Evolutionary conservation across 1,284 basidiomycete species (phyloP), one percentile per base, ranked within the genome.

Genomic region (Sporisorium scitamineum): DNA sequence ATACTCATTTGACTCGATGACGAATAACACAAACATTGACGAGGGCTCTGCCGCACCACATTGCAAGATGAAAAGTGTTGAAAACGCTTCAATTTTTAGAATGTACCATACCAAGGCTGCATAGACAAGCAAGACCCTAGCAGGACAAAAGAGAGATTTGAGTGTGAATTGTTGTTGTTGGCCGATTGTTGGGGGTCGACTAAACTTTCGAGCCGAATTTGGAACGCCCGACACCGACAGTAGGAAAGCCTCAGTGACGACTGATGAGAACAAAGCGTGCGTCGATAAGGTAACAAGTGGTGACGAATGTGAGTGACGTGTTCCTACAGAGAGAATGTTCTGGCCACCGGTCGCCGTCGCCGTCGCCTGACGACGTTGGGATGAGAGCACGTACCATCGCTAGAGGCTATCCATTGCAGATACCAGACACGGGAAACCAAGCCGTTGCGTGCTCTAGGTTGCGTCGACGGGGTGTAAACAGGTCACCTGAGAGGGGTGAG

Each of bases 81-180:
- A 65, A 74, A 70, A 75, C 72, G 65, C 61, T 75, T 75, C 39
- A 47, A 56, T 75, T 75, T 73, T 75, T 65, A 59, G 42, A 5
- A 50, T 45, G 61, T 47, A 55, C 42, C 26, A 32, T 48, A 53
- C 47, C 63, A 32, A 63, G 44, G 63, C 34, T 45, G 54, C 72
- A 70, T 42, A 67, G 72, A 75, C 67, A 67, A 75, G 63, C 54
- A 45, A 52, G n/a, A 52, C 63, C 42, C 29, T 55, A 51, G 34
- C 57, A 45, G 60, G 31, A 47, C 55, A 20, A 26, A 29, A 54
- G 67, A 61, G 50, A 45, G 26, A 44, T 61, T 69, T 62, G 58
- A 45, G 54, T 61, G 54, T 57, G 24, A 8, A 32, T 45, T 31
- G 27, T 57, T 39, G 37, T 70, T 61, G 48, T 62, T 66, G 55